Evolutionary conservation across 805 yeast genomes (phyloP).

Genomic region (Starmerella sp.): DNA sequence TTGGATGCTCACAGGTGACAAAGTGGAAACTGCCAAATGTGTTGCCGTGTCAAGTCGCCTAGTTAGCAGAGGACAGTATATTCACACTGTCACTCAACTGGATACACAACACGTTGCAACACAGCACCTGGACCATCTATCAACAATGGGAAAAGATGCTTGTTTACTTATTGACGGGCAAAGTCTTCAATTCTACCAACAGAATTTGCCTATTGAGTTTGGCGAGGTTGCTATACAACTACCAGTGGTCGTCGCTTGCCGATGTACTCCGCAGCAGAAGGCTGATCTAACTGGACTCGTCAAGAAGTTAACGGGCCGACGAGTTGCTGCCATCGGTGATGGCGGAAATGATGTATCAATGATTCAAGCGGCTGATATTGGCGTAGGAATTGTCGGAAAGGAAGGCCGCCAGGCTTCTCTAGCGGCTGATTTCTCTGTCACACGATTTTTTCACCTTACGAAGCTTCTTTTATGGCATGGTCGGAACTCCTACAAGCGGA

Average conservation of each 20-base stretch:
- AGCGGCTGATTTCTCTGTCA: slow-evolving; percentile 92
- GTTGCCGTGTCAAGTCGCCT: slow-evolving; percentile 93
- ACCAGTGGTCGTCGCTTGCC: slow-evolving; percentile 95
- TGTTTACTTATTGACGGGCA: slow-evolving; percentile 91
- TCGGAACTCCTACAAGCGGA: slow-evolving; percentile 87
- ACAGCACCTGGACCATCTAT: slow-evolving; percentile 59
- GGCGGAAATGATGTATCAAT: slow-evolving; percentile 98
- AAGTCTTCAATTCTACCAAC: slow-evolving; percentile 60
- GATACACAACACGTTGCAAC: slow-evolving; percentile 53
- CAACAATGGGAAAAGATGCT: slow-evolving; percentile 45
- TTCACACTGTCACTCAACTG: slow-evolving; percentile 70
- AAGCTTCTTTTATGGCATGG: slow-evolving; percentile 94
- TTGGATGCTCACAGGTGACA: slow-evolving; percentile 99
- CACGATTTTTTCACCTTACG: slow-evolving; percentile 81
- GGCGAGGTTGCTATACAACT: slow-evolving; percentile 63
- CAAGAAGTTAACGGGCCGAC: slow-evolving; percentile 63
- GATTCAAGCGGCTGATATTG: slow-evolving; percentile 98
- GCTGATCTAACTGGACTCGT: slow-evolving; percentile 86
- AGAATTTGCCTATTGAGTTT: slow-evolving; percentile 46
- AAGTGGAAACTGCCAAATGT: slow-evolving; percentile 96
- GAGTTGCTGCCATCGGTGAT: slow-evolving; percentile 97
- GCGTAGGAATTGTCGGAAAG: slow-evolving; percentile 97
- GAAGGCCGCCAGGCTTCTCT: slow-evolving; percentile 96
- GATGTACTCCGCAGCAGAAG: slow-evolving; percentile 97
- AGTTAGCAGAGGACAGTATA: slow-evolving; percentile 86